These are phyloP conservation scores for Chlorencoelia australis DNA, from an alignment of 2,329 filamentous ascomycete genomes.

Conservation along the genomic window DNA sequence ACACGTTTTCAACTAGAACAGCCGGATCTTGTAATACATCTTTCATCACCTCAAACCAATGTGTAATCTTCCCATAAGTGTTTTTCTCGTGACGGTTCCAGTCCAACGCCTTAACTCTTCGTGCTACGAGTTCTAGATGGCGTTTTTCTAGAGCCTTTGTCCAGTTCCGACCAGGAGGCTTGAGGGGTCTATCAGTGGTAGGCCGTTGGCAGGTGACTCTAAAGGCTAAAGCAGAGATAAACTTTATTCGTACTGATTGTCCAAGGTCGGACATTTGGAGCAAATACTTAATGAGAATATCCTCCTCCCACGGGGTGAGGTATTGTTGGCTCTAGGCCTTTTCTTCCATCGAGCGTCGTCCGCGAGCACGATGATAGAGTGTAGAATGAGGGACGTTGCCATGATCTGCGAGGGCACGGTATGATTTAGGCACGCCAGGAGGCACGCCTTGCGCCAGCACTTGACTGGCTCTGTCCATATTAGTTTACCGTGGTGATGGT, in stretches of 20 bases:
- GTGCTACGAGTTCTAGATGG: conserved; percentile 1
- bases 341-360: not conserved
- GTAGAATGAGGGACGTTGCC: conserved; percentile 20
- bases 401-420: conserved; percentile 15
- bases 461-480: conserved; percentile 13
- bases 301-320: conserved; percentile 1
- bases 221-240: conserved; percentile 4
- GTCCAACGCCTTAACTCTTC: too few species aligned
- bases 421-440: conserved; percentile 10
- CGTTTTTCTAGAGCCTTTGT: conserved; percentile 5
- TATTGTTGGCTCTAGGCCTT: conserved; percentile 1
- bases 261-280: conserved; percentile 10
- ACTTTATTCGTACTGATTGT: conserved; percentile 6
- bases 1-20: conserved; percentile 13
- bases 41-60: too few species aligned
- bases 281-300: conserved; percentile 4
- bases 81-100: conserved; percentile 4
- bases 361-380: conserved; percentile 9
- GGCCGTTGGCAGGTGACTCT: too few species aligned
- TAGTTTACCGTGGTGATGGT: conserved; percentile 1
- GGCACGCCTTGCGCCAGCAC: conserved; percentile 12
- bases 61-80: too few species aligned
- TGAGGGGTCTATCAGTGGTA: conserved; percentile 4
- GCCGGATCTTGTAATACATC: too few species aligned
- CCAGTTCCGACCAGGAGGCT: conserved; percentile 6